Percentiles rank a stretch among this genome's conserved stretches.
phyloP scores from a whole-genome alignment of 2,329 filamentous ascomycete genomes.

The Sclerotinia minor region DNA sequence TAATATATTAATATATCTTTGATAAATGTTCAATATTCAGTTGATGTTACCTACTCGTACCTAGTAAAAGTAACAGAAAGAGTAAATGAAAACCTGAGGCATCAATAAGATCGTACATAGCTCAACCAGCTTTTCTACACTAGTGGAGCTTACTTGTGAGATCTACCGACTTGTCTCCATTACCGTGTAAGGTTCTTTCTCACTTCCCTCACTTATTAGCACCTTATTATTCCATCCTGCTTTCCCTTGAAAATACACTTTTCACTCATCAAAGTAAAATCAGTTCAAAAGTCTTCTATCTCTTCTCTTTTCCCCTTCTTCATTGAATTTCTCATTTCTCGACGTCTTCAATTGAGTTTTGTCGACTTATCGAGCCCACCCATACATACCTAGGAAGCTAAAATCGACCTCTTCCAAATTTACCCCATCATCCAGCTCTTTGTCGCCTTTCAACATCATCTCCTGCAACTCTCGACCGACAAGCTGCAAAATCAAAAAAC shows the following conservation, averaged over 20 bases:
- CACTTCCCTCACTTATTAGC: background rate
- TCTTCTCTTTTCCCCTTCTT: background rate
- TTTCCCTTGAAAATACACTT: background rate
- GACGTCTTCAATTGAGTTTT: conserved; percentile 3
- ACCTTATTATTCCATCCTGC: no score
- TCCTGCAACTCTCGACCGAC: conserved; percentile 8
- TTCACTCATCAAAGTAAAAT: background rate
- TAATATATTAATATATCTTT: background rate
- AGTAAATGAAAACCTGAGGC: background rate
- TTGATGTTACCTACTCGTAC: no score
- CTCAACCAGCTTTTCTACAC: background rate
- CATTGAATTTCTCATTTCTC: background rate
- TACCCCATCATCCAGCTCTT: conserved; percentile 12
- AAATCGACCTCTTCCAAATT: background rate
- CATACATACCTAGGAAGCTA: background rate
- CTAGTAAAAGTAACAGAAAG: no score
- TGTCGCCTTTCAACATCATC: background rate
- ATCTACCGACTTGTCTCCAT: conserved; percentile 5
- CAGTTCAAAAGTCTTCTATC: background rate
- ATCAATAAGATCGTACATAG: background rate
- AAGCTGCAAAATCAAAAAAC: conserved; percentile 1
- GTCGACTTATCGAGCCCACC: background rate
- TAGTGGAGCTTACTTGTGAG: conserved; percentile 7
- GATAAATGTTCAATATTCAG: background rate
- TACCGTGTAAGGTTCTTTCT: conserved; percentile 14